phyloP scores from a whole-genome alignment of 2,329 filamentous ascomycete species.

The Aspergillus sp. region DNA sequence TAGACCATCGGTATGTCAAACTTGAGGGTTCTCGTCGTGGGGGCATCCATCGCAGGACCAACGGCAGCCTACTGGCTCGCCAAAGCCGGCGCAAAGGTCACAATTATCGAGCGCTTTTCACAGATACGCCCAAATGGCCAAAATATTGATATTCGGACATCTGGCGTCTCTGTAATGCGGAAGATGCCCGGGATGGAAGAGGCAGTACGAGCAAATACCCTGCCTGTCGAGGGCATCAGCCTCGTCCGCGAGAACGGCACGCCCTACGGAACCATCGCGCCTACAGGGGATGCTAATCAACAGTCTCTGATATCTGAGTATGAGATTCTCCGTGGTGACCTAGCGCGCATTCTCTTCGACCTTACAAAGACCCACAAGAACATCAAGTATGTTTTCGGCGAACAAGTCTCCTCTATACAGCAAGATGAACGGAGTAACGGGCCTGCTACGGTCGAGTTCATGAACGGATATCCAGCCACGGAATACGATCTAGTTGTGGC shows the following conservation, averaged over 20 bases:
- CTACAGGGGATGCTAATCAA: neutral
- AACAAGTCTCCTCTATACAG: conserved; percentile 1
- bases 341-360: neutral
- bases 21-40: neutral
- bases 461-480: neutral
- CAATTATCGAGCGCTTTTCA: conserved; percentile 1
- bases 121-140: neutral
- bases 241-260: neutral
- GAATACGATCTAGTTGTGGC: neutral
- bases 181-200: neutral
- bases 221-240: neutral
- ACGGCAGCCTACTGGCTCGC: conserved; percentile 2
- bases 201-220: neutral
- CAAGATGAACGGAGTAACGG: neutral
- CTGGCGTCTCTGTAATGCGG: neutral
- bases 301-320: neutral
- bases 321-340: neutral
- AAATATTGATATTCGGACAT: neutral
- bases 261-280: neutral
- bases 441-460: neutral
- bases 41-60: neutral
- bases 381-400: conserved; percentile 1
- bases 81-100: neutral
- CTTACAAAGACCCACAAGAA: neutral
- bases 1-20: too few species aligned